Base-by-base conservation (phyloP, 805 yeast genomes). In the Pichia gijzeniarum region DNA sequence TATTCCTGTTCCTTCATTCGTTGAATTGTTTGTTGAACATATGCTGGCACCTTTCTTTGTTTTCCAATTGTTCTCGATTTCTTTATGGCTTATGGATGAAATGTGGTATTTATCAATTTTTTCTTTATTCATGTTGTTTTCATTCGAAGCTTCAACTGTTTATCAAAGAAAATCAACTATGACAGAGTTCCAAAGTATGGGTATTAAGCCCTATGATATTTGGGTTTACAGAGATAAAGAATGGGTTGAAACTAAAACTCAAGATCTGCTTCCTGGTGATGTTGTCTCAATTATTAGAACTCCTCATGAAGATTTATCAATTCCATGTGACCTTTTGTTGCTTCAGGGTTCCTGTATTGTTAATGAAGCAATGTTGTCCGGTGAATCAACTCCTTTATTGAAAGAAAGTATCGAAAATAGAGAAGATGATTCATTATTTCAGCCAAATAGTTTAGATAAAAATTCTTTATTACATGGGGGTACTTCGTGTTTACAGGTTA, bases 1-100 rank as follows among this genome's bases (percentile, higher is more conserved):
- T 60, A 91, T 93, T 53, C 99, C 99, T 27, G 76, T 93, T 45
- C 99, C 99, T 41, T 78, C 96, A 0, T 91, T 93, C 57, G 52
- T 76, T 46, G 98, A 91, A 64, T 72, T 93, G 57, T 93, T 93
- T 72, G 83, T 87, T 60, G 98, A 93, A 67, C 99, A 93, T 63
- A 98, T 98, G 10, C 90, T 93, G 34, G 98, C 99, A 13, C 99
- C 99, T 12, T 87, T 93, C 64, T 93, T 93, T 57, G 96, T 93
- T 21, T 93, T 93, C 72, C 99, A 93, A 70, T 74, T 93, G 47
- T 93, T 93, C 64, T 90, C 97, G 61, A 95, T 91, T 48, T 95
- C 91, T 4, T 72, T 93, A 51, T 93, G 98, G 97, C 76, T 87
- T 60, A 77, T 93, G 78, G 98, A 93, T 67, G 97, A 91, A 55